A percentile compares a stretch with the other conserved stretches of the same genome.
Conservation (phyloP, 2,329 filamentous ascomycete genomes). For the Fusarium sp. region DNA sequence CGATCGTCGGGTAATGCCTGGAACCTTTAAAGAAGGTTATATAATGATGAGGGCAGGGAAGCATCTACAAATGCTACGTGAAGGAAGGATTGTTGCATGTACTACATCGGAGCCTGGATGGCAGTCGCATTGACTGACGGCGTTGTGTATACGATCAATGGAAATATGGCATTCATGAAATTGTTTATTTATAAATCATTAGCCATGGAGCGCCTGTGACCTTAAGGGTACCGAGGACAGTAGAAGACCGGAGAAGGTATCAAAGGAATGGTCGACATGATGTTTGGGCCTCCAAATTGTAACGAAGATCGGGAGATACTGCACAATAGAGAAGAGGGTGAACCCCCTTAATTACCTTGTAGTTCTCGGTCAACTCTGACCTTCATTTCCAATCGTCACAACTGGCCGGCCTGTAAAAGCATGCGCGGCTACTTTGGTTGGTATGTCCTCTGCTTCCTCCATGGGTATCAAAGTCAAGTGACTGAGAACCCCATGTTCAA, state of each 20-base stretch:
- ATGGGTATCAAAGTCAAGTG: constrained; percentile 27
- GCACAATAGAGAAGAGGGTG: background rate
- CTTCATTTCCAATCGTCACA: constrained; percentile 9
- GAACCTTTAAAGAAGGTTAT: constrained; percentile 45
- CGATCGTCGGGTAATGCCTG: constrained; percentile 62
- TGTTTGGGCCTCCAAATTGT: background rate
- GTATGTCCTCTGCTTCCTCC: constrained; percentile 25
- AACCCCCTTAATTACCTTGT: background rate
- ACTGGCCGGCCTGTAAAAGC: constrained; percentile 20
- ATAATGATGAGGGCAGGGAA: constrained; percentile 10
- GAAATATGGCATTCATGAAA: constrained; percentile 15
- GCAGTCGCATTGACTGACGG: constrained; percentile 25
- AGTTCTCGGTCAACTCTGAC: background rate
- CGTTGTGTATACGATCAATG: constrained; percentile 34
- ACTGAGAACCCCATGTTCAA: constrained; percentile 22
- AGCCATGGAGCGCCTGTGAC: background rate
- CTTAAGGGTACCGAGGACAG: background rate
- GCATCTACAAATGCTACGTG: constrained; percentile 11
- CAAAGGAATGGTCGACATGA: background rate
- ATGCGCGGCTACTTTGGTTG: constrained; percentile 6
- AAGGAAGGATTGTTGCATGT: constrained; percentile 15
- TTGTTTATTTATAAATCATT: background rate
- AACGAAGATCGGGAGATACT: background rate
- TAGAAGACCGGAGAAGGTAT: background rate
- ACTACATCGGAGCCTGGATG: constrained; percentile 2